Evolutionary conservation across 2,329 filamentous ascomycete genomes (phyloP).

Genomic region (Penicillium sp.): DNA sequence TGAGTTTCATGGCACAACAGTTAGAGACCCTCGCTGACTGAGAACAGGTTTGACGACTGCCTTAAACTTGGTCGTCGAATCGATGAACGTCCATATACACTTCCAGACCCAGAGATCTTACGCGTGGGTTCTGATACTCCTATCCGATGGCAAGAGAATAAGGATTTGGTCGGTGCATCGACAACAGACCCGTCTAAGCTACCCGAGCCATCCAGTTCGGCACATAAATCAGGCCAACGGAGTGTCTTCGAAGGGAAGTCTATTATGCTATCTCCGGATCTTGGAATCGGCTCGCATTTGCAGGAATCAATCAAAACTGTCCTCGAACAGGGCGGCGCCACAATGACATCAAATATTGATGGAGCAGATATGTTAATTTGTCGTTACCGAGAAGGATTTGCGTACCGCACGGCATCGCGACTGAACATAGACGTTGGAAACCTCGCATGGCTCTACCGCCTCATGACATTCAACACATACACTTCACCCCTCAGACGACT

Average conservation of each 20-base stretch:
- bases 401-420: slow-evolving; percentile 76
- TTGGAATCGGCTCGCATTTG: slow-evolving; percentile 68
- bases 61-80: slow-evolving; percentile 89
- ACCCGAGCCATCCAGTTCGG: slow-evolving; percentile 31
- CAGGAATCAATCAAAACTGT: slow-evolving; percentile 67
- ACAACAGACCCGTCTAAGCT: slow-evolving; percentile 50
- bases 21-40: slow-evolving; percentile 18
- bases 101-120: slow-evolving; percentile 86
- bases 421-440: slow-evolving; percentile 83
- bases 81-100: slow-evolving; percentile 78
- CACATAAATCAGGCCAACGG: slow-evolving; percentile 51
- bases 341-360: slow-evolving; percentile 63
- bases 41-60: slow-evolving; percentile 86
- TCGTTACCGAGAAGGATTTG: slow-evolving; percentile 75
- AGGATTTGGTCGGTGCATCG: slow-evolving; percentile 67
- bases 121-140: slow-evolving; percentile 56
- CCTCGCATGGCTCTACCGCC: slow-evolving; percentile 86
- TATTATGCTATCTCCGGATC: slow-evolving; percentile 74
- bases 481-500: slow-evolving; percentile 79
- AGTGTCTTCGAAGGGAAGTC: slow-evolving; percentile 74
- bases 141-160: slow-evolving; percentile 57
- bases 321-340: slow-evolving; percentile 69
- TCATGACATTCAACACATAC: slow-evolving; percentile 87
- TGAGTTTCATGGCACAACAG: slow-evolving; percentile 37
- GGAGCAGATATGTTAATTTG: slow-evolving; percentile 83